Base-by-base conservation (phyloP, 108 stramenopile genomes). In the Skeletonema marinoi region DNA sequence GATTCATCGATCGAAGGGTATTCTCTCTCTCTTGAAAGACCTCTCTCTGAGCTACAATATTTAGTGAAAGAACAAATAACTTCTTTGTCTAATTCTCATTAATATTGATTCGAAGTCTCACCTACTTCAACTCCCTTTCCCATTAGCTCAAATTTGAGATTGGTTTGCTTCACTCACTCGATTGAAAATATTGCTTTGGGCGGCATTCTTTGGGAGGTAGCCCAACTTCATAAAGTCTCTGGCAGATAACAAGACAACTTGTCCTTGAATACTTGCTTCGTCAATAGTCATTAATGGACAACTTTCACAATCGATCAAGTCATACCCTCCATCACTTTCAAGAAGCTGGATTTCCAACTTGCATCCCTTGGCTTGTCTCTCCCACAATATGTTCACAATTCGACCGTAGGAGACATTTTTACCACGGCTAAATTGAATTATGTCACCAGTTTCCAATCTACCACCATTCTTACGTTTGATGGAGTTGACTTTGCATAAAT, bases 381-480 rank as follows among this genome's bases (percentile, higher is more conserved):
- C 68, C 68, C 61, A 70, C 19, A 54, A 44, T 59, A 81, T 81
- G 25, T 54, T 60, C n/a, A 74, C 19, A 30, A 81, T 70, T 65
- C 80, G 74, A 59, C 80, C 80, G 39, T 21, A 68, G 32, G 80
- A 74, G 42, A 64, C 56, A 19, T 36, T 13, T 60, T 66, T 70
- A 32, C 73, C 66, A 64, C 67, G 67, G 54, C 64, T 70, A 56
- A 81, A 74, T 60, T 74, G 69, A n/a, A 81, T 69, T 10, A 81
- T 63, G 70, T 81, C 80, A 8, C 80, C 80, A 65, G 70, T 64
- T 58, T 70, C 80, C 33, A 65, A 74, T 39, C 80, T 62, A 21
- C 25, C 35, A 50, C 69, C 69, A 70, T 67, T 14, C 50, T 74
- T 80, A 36, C 44, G 65, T 46, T 71, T 81, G 69, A 81, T 65